Evolutionary conservation across 371 early-diverging fungal species (phyloP), one percentile per base, ranked within the genome.

Genomic region (Mortierella sp.): DNA sequence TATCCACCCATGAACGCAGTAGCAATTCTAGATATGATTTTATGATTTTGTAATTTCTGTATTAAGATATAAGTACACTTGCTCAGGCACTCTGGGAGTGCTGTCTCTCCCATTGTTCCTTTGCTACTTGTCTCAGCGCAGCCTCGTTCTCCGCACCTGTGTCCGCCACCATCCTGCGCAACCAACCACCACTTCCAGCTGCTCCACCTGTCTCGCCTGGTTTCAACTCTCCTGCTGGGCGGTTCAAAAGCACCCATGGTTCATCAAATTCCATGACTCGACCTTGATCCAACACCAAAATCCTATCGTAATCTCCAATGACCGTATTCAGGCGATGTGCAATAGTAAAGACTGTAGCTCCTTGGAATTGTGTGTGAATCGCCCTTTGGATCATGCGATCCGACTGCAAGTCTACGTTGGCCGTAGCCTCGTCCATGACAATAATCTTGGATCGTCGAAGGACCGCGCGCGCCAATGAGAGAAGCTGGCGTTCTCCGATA

Each of bases 301-400:
- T 86, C 7, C 85, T 73, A 65, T 90, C 87, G 66, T 81, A 85
- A 69, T 88, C 92, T 48, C 92, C 92, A 75, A 95, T 91, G n/a
- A 94, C 87, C 16, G 95, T 94, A 61, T 91, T 86, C 70, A 92
- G 59, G 3, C 91, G 88, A 74, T 92, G 92, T n/a, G 92, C 92
- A 63, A 92, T 92, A 22, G 88, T 89, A 16, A 92, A 72, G 16
- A 88, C 85, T 0, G 90, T 92, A 21, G 84, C 77, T 21, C 85
- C 73, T 9, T 61, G 22, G 68, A 88, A 88, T 63, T 86, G 85
- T 0, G 59, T 43, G 28, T 83, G 81, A 57, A 89, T 86, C 10
- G 85, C 82, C 40, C 69, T 65, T 64, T 90, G 88, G 66, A 91
- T 88, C 33, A 83, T 41, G 0, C 74, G 66, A 64, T 89, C 89